Base-by-base conservation (phyloP, 1,284 basidiomycete species). In the Malassezia cuniculi region DNA sequence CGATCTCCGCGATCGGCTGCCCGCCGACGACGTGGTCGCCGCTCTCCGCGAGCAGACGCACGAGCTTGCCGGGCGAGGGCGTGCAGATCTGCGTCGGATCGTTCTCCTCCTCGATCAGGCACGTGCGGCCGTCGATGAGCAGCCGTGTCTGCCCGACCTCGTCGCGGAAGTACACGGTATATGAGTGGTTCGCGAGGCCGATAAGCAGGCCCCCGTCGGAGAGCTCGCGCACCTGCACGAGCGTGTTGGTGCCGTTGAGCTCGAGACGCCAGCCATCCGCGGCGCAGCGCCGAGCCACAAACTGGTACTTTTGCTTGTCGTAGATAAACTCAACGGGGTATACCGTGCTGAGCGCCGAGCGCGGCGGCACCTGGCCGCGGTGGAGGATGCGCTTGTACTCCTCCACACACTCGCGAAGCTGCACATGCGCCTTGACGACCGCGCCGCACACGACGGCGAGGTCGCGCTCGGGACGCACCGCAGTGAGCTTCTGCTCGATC, bases 61-160 rank as follows among this genome's bases (percentile, higher is more conserved):
- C 78, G 33, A 99, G 78, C 72, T 99, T 99, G 35, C 93, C 93
- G 17, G 93, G 93, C 70, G 82, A 86, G 9, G 93, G 93, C 62
- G 83, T 87, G 60, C 90, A 76, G 41, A 97, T 75, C 70, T 97
- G 90, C 12, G 93, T 97, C 5, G 93, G 93, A 68, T 99, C 93
- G 60, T 94, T 94, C 76, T 97, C 93, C 71, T 97, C 89, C 71
- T 95, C 93, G 57, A 99, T 90, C 69, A 94, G 75, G 69, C 87
- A 93, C 19, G 93, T 97, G 75, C 94, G 93, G 50, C 85, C 77
- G 52, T 68, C 87, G 52, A 97, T 78, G 78, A 90, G 90, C 52
- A 97, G 69, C 41, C 93, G 77, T 58, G 61, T 61, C 45, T 59
- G 54, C 34, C 64, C 90, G 43, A 95, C 90, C 72, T 99, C 93